Conservation (phyloP, 192 early-diverging fungal species). For the Dimargaris xerosporica region DNA sequence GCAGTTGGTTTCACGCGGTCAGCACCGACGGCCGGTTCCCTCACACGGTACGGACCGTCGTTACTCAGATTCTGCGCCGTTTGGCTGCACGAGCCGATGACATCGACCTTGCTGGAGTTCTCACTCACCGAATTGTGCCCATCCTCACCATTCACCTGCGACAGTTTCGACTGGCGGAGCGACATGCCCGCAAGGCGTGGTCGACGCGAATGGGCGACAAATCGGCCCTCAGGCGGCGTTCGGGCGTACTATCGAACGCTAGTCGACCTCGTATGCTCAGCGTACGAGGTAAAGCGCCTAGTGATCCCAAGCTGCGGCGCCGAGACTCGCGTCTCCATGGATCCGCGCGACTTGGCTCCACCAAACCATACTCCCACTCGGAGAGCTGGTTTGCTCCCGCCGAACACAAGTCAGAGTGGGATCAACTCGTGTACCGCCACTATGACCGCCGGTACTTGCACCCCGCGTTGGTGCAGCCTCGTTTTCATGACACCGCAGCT, state of each 20-base stretch:
- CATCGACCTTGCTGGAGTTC: constrained; percentile 43
- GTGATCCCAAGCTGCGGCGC: too few species aligned
- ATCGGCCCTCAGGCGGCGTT: too few species aligned
- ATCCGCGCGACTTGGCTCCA: not conserved
- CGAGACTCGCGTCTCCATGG: not conserved
- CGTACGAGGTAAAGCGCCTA: not conserved
- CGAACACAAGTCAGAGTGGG: constrained; percentile 26
- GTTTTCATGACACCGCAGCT: not conserved
- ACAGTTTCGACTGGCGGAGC: constrained; percentile 45
- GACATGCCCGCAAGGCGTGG: constrained; percentile 13
- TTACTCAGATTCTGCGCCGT: constrained; percentile 17
- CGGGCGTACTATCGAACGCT: too few species aligned
- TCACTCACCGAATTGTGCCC: constrained; percentile 47
- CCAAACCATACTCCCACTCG: not conserved
- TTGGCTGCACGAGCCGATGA: constrained; percentile 16
- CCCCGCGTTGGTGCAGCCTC: constrained; percentile 24
- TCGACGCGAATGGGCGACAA: not conserved
- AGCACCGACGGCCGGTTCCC: constrained; percentile 27
- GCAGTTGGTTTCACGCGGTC: constrained; percentile 26
- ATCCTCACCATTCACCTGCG: constrained; percentile 53
- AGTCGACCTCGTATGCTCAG: not conserved
- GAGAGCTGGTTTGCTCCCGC: constrained; percentile 33
- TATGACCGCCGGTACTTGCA: constrained; percentile 42
- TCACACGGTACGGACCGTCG: constrained; percentile 17
- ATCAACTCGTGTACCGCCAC: constrained; percentile 36